Base-by-base conservation (phyloP, 306 rosid species). In the Sicyos edulis region DNA sequence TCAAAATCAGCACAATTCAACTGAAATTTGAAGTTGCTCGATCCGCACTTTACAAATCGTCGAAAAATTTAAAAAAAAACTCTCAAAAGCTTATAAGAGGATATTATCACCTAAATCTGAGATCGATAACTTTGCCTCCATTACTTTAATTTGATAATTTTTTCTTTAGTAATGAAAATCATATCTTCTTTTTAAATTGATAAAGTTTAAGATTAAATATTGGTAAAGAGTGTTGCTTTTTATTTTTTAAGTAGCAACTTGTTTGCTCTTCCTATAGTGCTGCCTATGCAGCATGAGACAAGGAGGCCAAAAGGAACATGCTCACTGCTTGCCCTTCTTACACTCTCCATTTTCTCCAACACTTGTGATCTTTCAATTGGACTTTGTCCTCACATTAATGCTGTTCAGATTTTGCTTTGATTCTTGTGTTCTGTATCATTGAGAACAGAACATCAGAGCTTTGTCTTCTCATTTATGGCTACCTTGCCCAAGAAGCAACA, bases 291-390 rank as follows among this genome's bases (percentile, higher is more conserved):
- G 72, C 53, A 64, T 11, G 70, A 19, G 70, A 64, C 70, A 64
- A 64, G 72, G 55, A 67, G 72, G 72, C 37, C 54, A 37, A 47
- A 67, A 20, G 34, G 72, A 67, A 67, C 72, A 67, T 67, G 72
- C 53, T 17, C 16, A 29, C 72, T 20, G 7, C 1, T 21, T 20
- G 17, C 51, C 24, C 21, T 55, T 20, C 9, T 54, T 24, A 54
- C 59, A 54, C 45, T 6, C 16, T 59, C 34, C 34, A 65, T 65
- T 65, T 65, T 20, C 53, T 20, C 8, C 24, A 32, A 12, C 54
- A 65, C 71, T 44, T 65, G 54, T 67, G 45, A 45, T 67, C 12
- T 67, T 21, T 21, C n/a, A 3, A 47, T 20, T 67, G 20, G 72
- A 1, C 40, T 67, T 20, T 47, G 37, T 65, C 24, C 42, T 40